A percentile compares a stretch with the other conserved stretches of the same genome.
These are phyloP conservation scores for Euptelea pleiosperma DNA, from an alignment of 164 flowering plant genomes.

Conservation along the genomic window DNA sequence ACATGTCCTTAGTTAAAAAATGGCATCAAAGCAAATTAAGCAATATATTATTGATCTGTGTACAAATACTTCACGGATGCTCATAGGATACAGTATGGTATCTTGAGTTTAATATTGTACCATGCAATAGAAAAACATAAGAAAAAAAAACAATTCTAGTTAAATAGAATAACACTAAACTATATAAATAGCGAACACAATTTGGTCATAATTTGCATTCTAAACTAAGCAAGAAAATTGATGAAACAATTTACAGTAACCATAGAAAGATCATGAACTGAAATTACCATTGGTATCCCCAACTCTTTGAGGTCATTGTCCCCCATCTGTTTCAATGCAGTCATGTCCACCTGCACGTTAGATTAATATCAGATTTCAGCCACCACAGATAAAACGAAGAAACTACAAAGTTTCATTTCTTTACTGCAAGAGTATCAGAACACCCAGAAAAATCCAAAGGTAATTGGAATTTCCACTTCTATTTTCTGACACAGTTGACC, in stretches of 20 bases:
- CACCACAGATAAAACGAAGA: neutral
- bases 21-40: too few relatives aligned
- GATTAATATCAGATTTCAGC: constrained; percentile 5
- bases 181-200: neutral
- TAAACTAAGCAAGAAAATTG: neutral
- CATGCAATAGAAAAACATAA: neutral
- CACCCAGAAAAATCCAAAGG: too few relatives aligned
- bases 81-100: too few relatives aligned
- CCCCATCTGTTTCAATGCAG: constrained; percentile 80
- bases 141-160: too few relatives aligned
- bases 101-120: too few relatives aligned
- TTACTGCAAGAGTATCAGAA: too few relatives aligned
- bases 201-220: neutral
- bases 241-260: neutral
- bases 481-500: too few relatives aligned
- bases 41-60: too few relatives aligned
- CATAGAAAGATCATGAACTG: neutral
- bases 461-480: too few relatives aligned
- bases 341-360: constrained; percentile 66
- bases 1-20: too few relatives aligned
- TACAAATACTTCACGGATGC: too few relatives aligned
- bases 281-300: constrained; percentile 82
- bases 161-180: too few relatives aligned
- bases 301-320: constrained; percentile 79
- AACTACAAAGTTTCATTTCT: neutral